phyloP scores from a whole-genome alignment of 2,329 filamentous ascomycete species.

The Sclerotinia sclerotiorum region DNA sequence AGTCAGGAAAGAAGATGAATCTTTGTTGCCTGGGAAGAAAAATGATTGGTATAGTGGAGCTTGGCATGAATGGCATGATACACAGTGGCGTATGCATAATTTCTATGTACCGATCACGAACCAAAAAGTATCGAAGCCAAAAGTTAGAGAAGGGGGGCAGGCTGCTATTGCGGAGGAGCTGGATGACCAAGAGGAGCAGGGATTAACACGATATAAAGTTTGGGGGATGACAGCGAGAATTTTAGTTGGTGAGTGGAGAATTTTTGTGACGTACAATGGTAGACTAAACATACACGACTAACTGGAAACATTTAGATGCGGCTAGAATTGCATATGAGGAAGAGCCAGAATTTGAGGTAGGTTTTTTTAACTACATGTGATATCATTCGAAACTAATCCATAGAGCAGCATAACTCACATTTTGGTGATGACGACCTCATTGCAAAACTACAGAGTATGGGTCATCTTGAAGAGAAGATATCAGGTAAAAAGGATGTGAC shows the following conservation, averaged over 20 bases:
- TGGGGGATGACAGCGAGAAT: conserved; percentile 96
- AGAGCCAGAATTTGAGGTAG: conserved; percentile 76
- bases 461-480: conserved; percentile 52
- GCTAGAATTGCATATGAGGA: conserved; percentile 80
- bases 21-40: conserved; percentile 36
- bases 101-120: conserved; percentile 82
- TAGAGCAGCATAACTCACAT: conserved; percentile 36
- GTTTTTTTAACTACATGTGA: conserved; percentile 44
- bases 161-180: conserved; percentile 47
- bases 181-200: conserved; percentile 49
- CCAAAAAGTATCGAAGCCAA: conserved; percentile 65
- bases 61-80: conserved; percentile 78
- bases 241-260: conserved; percentile 52
- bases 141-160: conserved; percentile 44
- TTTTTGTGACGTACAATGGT: neutral
- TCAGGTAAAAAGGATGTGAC: conserved; percentile 52
- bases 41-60: conserved; percentile 75
- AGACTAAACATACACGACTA: neutral
- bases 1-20: conserved; percentile 40
- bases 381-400: conserved; percentile 21
- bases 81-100: conserved; percentile 83
- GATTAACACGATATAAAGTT: conserved; percentile 68
- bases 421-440: conserved; percentile 63
- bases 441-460: conserved; percentile 53
- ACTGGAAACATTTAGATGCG: conserved; percentile 55